phyloP scores from a whole-genome alignment of 768 basidiomycete species.

The Pisolithus tinctorius region DNA sequence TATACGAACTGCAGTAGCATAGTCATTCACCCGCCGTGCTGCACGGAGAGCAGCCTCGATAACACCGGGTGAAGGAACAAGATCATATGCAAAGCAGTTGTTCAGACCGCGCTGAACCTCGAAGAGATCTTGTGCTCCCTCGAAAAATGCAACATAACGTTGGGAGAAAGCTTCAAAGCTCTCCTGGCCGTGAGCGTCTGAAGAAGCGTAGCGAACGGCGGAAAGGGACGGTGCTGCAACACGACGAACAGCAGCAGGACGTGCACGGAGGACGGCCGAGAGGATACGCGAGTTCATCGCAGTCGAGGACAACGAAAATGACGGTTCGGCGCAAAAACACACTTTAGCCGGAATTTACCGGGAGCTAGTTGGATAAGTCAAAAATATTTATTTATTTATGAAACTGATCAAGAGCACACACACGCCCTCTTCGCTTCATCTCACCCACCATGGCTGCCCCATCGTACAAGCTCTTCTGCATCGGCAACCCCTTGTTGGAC shows the following conservation, averaged over 20 bases:
- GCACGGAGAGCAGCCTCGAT: slow-evolving; percentile 85
- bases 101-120: slow-evolving; percentile 98
- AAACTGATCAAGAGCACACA: background rate
- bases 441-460: slow-evolving; percentile 33
- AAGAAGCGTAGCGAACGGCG: slow-evolving; percentile 30
- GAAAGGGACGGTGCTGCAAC: slow-evolving; percentile 39
- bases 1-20: slow-evolving; percentile 91
- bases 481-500: slow-evolving; percentile 96
- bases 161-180: slow-evolving; percentile 91
- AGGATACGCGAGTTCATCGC: background rate
- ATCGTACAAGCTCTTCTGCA: slow-evolving; percentile 68
- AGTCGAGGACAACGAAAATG: background rate
- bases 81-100: slow-evolving; percentile 99
- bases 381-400: background rate
- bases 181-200: slow-evolving; percentile 75
- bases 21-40: slow-evolving; percentile 90
- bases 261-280: slow-evolving; percentile 34
- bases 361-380: background rate
- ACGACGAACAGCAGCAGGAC: slow-evolving; percentile 40
- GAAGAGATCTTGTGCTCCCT: slow-evolving; percentile 89
- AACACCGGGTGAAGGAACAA: slow-evolving; percentile 80
- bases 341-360: background rate
- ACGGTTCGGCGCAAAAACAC: background rate
- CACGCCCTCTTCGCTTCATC: background rate
- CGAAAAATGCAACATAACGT: slow-evolving; percentile 92